Base-by-base conservation (phyloP, 805 yeast species). In the Hanseniaspora lachancei region DNA sequence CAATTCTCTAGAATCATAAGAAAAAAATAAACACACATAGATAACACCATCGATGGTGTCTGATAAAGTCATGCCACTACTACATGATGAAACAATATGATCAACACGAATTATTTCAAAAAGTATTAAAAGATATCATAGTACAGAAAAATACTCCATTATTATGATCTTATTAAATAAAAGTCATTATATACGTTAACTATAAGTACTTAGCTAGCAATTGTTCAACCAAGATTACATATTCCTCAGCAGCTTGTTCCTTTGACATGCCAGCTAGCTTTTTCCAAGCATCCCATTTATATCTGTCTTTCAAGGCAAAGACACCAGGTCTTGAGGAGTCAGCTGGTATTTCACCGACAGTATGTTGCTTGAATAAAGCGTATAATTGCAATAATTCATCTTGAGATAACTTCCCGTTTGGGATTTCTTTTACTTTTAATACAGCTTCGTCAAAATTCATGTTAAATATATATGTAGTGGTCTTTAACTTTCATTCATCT, bases 281-380 rank as follows among this genome's bases (percentile, higher is more conserved):
- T 65, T 83, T 83, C 97, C 97, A 93, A 9, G 97, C 79, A 68
- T 89, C 91, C 97, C 97, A 93, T 77, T 93, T 93, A 79, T 86
- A 86, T 73, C 95, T 89, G 63, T 91, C 97, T 75, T 85, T 88
- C 74, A 93, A 78, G 73, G 89, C 95, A 70, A 93, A 87, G 58
- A 86, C 72, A 60, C 96, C 93, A 55, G 98, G 98, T 74, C 87
- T 86, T 56, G 77, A 74, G 18, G 57, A 38, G 59, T 95, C 85
- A 61, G 70, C 71, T 63, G 68, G 70, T 78, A 88, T 88, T 78
- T 93, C 98, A 62, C 98, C 98, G 57, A 83, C 84, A 38, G 97
- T 91, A 63, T 97, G 95, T 75, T 93, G 98, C 74, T 93, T 93
- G 84, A 77, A 93, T 64, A 93, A 77, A 49, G 91, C 97, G 74